A percentile compares a stretch with the other conserved stretches of the same genome.
Evolutionary conservation across 2,329 filamentous ascomycete genomes (phyloP).

Genomic region (Basipetospora chlamydospora): DNA sequence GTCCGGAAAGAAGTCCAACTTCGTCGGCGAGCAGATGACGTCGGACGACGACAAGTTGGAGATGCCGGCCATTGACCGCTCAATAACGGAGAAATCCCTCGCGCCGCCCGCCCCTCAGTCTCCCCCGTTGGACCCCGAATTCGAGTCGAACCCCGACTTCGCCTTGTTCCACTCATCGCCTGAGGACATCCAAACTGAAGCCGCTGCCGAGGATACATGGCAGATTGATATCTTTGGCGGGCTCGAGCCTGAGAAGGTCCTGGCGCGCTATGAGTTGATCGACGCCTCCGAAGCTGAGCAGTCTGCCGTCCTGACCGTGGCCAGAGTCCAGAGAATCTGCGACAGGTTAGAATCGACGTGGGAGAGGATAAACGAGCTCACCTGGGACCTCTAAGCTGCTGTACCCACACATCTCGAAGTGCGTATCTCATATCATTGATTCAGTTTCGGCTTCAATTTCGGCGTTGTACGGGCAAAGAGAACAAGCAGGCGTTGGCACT

Average conservation of each 20-base stretch:
- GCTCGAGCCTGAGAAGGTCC: constrained; percentile 48
- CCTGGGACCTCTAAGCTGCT: neutral
- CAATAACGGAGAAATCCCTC: constrained; percentile 19
- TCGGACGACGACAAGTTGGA: constrained; percentile 41
- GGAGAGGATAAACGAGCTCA: constrained; percentile 7
- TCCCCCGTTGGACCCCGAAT: constrained; percentile 32
- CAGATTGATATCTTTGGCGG: constrained; percentile 33
- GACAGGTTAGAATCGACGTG: constrained; percentile 10
- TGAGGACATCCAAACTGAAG: constrained; percentile 17
- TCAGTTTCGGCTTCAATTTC: neutral
- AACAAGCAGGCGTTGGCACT: too few species aligned
- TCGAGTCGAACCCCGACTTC: constrained; percentile 48
- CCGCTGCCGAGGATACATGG: constrained; percentile 27
- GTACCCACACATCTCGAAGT: neutral
- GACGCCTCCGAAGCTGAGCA: constrained; percentile 37
- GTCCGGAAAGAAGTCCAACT: constrained; percentile 54
- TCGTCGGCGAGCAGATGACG: constrained; percentile 29
- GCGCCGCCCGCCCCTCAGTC: constrained; percentile 15
- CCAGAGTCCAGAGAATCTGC: constrained; percentile 34
- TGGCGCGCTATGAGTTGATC: constrained; percentile 49
- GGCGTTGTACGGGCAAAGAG: constrained; percentile 1
- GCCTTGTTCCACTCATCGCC: constrained; percentile 40
- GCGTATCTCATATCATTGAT: constrained; percentile 2
- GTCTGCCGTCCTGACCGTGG: constrained; percentile 28
- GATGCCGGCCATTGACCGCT: constrained; percentile 35